Conservation (phyloP, 352 stramenopile genomes). For the Globisporangium carolinianum region DNA sequence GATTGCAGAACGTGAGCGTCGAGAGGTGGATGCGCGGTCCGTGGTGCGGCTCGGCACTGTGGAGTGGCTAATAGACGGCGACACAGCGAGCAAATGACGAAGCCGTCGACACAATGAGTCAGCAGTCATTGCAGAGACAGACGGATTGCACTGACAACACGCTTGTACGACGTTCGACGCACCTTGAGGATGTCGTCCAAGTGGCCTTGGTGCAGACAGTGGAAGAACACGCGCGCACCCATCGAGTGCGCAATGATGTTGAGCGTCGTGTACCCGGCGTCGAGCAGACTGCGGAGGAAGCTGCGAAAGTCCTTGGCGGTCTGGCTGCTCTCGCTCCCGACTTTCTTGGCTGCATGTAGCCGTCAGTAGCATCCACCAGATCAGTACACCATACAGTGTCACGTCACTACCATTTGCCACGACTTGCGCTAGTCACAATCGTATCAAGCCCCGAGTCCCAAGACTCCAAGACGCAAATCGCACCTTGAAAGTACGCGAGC, state of each 20-base stretch:
- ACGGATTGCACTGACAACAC: not conserved
- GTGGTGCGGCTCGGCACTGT: constrained; percentile 4
- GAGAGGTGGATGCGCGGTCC: constrained; percentile 13
- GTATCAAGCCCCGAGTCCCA: no score
- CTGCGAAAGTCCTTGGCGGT: constrained; percentile 21
- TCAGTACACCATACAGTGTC: no score
- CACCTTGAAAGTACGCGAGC: constrained; percentile 53
- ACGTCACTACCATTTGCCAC: no score
- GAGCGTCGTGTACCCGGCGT: constrained; percentile 30
- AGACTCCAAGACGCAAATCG: not conserved
- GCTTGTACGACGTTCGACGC: not conserved
- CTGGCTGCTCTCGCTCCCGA: constrained; percentile 20
- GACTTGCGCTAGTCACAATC: no score
- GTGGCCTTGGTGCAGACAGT: constrained; percentile 9
- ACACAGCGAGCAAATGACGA: no score
- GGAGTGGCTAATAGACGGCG: not conserved
- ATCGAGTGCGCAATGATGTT: constrained; percentile 34
- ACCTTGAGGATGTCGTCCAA: constrained; percentile 23
- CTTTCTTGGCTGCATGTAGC: constrained; percentile 12
- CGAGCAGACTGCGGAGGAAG: constrained; percentile 24
- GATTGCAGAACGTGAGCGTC: constrained; percentile 73
- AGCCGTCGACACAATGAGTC: not conserved
- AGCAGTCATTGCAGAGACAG: not conserved
- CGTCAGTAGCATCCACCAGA: not conserved
- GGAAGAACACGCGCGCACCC: constrained; percentile 31